Conservation (phyloP, 192 early-diverging fungal species). For the Powellomyces hirtus region DNA sequence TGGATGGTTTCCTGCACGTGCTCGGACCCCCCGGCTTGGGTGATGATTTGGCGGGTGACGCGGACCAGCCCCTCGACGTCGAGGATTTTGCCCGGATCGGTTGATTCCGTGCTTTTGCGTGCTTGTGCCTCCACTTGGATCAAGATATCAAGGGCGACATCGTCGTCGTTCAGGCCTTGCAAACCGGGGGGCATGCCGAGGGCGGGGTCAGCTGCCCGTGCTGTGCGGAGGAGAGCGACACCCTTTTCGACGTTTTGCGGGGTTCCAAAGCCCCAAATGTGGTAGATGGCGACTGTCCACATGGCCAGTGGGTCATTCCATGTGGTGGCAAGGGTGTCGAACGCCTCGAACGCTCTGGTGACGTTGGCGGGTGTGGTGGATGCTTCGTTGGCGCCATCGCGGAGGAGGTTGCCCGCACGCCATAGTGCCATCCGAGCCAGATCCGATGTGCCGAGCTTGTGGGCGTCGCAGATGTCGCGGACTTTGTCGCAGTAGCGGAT, state of each 20-base stretch:
- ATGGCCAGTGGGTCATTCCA: constrained; percentile 29
- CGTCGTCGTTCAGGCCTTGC: constrained; percentile 24
- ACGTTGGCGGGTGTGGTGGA: not conserved
- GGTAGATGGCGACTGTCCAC: constrained; percentile 45
- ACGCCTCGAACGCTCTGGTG: not conserved
- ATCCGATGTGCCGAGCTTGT: not conserved
- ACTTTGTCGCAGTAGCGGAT: not conserved
- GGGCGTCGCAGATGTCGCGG: not conserved
- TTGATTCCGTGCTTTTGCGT: not conserved
- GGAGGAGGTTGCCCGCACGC: constrained; percentile 14
- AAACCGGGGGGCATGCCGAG: constrained; percentile 38
- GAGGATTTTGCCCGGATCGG: constrained; percentile 23
- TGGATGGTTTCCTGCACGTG: not conserved
- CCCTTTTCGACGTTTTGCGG: constrained; percentile 32
- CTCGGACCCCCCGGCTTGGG: not conserved
- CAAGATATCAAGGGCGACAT: constrained; percentile 15
- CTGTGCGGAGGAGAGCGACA: constrained; percentile 28
- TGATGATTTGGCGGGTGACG: not conserved
- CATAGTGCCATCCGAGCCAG: not conserved
- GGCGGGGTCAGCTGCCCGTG: constrained; percentile 20
- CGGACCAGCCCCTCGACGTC: constrained; percentile 27
- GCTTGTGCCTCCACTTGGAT: constrained; percentile 29
- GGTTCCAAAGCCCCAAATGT: constrained; percentile 43
- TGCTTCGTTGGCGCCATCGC: not conserved
- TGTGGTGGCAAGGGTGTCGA: not conserved